A percentile compares a stretch with the other conserved stretches of the same genome.
These are phyloP conservation scores for Leccinum sublutescens DNA, from an alignment of 768 basidiomycete species.

Conservation along the genomic window DNA sequence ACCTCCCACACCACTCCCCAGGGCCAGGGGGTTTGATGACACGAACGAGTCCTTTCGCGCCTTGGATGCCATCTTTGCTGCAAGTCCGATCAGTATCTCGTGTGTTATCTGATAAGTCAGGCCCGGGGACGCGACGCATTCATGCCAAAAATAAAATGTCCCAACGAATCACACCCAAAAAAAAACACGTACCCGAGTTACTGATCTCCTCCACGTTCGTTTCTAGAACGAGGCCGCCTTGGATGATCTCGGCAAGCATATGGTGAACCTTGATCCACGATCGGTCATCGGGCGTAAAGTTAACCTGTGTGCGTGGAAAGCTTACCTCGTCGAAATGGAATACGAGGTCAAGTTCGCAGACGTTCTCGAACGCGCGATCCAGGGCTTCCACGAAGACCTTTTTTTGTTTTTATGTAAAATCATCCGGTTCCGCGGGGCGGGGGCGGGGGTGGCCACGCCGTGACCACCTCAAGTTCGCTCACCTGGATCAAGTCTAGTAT, in stretches of 20 bases:
- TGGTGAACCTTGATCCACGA: slow-evolving; percentile 66
- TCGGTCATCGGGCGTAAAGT: neutral
- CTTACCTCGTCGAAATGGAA: slow-evolving; percentile 97
- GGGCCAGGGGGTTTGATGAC: slow-evolving; percentile 78
- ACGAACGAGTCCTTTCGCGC: slow-evolving; percentile 75
- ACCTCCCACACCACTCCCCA: slow-evolving; percentile 62
- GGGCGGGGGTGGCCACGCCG: neutral
- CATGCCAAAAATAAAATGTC: slow-evolving; percentile 1
- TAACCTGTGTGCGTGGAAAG: neutral
- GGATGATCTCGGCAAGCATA: slow-evolving; percentile 93
- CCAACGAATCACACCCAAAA: neutral
- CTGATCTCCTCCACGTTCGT: slow-evolving; percentile 90
- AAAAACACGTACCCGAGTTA: slow-evolving; percentile 51
- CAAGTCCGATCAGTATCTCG: slow-evolving; percentile 13
- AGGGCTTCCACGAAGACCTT: slow-evolving; percentile 95
- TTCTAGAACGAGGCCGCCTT: slow-evolving; percentile 94
- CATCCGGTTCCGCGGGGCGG: neutral
- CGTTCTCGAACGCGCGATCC: slow-evolving; percentile 95
- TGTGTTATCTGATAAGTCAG: slow-evolving; percentile 2
- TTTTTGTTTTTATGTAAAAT: neutral
- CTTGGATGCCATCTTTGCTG: slow-evolving; percentile 70
- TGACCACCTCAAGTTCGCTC: slow-evolving; percentile 18
- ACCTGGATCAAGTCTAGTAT: slow-evolving; percentile 97
- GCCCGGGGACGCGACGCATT: neutral
- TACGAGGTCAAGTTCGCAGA: slow-evolving; percentile 96